Evolutionary conservation across 106 monocot genomes (phyloP).

Genomic region (Dendrobium chrysotoxum): DNA sequence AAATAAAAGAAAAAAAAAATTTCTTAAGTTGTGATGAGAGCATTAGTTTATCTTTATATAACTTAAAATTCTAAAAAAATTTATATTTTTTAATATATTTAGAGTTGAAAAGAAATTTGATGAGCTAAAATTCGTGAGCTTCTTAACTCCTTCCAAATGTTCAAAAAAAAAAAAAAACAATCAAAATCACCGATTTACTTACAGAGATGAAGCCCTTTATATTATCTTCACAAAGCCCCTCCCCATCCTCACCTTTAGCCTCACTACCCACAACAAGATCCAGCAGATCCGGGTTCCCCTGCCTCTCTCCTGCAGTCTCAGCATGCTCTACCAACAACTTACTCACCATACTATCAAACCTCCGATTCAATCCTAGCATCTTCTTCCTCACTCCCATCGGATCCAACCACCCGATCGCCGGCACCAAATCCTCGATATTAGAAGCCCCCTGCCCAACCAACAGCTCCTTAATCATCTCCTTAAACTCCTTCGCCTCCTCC

Average conservation of each 20-base stretch:
- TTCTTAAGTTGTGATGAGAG: no score
- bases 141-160: no score
- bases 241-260: not conserved
- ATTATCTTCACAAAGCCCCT: not conserved
- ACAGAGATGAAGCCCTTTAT: constrained; percentile 13
- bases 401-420: constrained; percentile 37
- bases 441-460: constrained; percentile 15
- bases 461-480: constrained; percentile 37
- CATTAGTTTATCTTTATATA: no score
- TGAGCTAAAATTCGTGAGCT: no score
- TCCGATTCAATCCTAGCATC: constrained; percentile 16
- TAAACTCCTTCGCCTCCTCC: constrained; percentile 26
- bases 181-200: not conserved
- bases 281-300: constrained; percentile 14
- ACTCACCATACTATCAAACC: constrained; percentile 18
- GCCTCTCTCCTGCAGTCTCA: constrained; percentile 9
- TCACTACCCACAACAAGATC: constrained; percentile 14
- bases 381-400: constrained; percentile 21
- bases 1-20: no score
- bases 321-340: constrained; percentile 24
- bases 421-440: constrained; percentile 37
- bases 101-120: no score
- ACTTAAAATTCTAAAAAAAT: no score
- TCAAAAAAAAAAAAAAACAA: no score
- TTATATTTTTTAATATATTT: no score